Conservation (phyloP, 2,329 filamentous ascomycete genomes). For the Trichoderma polysporum region DNA sequence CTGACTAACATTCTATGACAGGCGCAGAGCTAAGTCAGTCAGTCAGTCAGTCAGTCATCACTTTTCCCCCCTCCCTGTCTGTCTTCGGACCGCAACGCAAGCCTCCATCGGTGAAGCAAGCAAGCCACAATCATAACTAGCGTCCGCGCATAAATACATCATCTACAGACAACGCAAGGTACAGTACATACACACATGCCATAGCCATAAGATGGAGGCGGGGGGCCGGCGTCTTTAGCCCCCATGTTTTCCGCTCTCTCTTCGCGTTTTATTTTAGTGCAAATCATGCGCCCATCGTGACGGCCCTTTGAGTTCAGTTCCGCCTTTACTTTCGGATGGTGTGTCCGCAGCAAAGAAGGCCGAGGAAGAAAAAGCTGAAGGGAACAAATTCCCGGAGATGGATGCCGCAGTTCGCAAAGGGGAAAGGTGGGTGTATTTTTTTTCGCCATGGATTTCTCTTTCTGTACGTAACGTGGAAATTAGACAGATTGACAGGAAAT, state of each 20-base stretch:
- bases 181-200: not conserved
- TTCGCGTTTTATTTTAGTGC: not conserved
- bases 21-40: not conserved
- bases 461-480: not conserved
- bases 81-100: conserved; percentile 7
- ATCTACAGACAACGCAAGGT: not conserved
- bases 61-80: not conserved
- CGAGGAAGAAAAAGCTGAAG: not conserved
- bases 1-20: not conserved
- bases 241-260: too few species aligned
- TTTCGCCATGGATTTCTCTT: not conserved
- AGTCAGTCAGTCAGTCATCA: not conserved
- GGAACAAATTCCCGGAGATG: not conserved
- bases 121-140: not conserved
- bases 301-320: not conserved
- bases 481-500: not conserved
- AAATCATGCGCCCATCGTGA: not conserved
- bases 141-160: not conserved
- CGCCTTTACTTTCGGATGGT: not conserved
- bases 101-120: not conserved
- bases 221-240: too few species aligned
- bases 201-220: not conserved
- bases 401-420: not conserved
- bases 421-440: not conserved
- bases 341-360: not conserved